Conservation (phyloP, 2,329 filamentous ascomycete genomes). For the Metarhizium guizhouense region DNA sequence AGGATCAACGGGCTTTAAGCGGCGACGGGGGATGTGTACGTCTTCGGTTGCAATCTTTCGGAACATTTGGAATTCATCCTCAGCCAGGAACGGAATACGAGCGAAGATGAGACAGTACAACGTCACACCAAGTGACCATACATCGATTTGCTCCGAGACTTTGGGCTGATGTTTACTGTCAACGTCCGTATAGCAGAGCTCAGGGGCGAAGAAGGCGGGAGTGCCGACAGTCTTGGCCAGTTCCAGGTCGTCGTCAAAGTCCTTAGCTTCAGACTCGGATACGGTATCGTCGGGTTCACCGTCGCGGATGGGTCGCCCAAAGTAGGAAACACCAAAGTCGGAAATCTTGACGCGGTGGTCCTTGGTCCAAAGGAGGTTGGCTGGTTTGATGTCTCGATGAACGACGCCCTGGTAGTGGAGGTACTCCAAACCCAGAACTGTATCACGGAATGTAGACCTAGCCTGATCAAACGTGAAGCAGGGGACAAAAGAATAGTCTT, state of each 20-base stretch:
- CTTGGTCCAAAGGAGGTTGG: slow-evolving; percentile 80
- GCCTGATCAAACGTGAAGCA: slow-evolving; percentile 82
- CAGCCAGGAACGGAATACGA: slow-evolving; percentile 84
- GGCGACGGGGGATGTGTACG: slow-evolving; percentile 76
- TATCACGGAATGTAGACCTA: slow-evolving; percentile 81
- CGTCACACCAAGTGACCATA: slow-evolving; percentile 95
- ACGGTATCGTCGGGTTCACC: slow-evolving; percentile 67
- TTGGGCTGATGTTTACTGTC: slow-evolving; percentile 60
- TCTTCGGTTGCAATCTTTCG: slow-evolving; percentile 84
- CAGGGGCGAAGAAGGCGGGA: slow-evolving; percentile 93
- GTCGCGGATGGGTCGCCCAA: slow-evolving; percentile 78
- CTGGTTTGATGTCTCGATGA: slow-evolving; percentile 78
- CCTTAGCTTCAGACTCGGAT: slow-evolving; percentile 73
- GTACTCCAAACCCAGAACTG: slow-evolving; percentile 87
- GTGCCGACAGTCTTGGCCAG: slow-evolving; percentile 98
- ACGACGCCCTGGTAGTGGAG: slow-evolving; percentile 81
- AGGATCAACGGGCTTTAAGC: slow-evolving; percentile 67
- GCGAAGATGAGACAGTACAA: slow-evolving; percentile 93
- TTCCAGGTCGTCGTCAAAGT: slow-evolving; percentile 88
- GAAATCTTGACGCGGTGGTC: slow-evolving; percentile 92
- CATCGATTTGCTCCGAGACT: slow-evolving; percentile 88
- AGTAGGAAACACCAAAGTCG: slow-evolving; percentile 96
- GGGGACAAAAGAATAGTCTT: slow-evolving; percentile 88
- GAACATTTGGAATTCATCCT: slow-evolving; percentile 89
- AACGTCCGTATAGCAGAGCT: slow-evolving; percentile 83